phyloP scores from a whole-genome alignment of 768 basidiomycete genomes.

The Pleurotus pulmonarius region DNA sequence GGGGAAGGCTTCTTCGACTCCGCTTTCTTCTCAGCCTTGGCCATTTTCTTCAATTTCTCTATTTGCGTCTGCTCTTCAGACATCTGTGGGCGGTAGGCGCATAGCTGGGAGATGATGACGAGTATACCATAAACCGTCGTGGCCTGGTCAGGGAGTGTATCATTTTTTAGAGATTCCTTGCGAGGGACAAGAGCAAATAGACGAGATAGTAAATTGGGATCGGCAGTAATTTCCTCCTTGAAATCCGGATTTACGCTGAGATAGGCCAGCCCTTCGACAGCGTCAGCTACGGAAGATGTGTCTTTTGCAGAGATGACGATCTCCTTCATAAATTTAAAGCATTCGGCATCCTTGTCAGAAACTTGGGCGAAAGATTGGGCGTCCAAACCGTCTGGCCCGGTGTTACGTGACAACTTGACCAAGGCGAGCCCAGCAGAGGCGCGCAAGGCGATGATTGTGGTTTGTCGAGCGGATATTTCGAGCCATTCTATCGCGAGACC shows the following conservation, averaged over 20 bases:
- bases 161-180: constrained; percentile 29
- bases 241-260: constrained; percentile 60
- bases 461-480: constrained; percentile 47
- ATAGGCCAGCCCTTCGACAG: constrained; percentile 85
- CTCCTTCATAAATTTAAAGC: constrained; percentile 54
- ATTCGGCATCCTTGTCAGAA: constrained; percentile 34
- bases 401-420: constrained; percentile 70
- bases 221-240: constrained; percentile 58
- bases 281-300: constrained; percentile 48
- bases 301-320: constrained; percentile 39
- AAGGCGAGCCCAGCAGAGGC: constrained; percentile 71
- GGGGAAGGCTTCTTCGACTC: constrained; percentile 22
- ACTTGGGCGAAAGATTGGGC: constrained; percentile 6
- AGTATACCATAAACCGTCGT: constrained; percentile 76
- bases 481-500: constrained; percentile 66
- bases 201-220: constrained; percentile 48
- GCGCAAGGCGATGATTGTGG: constrained; percentile 41
- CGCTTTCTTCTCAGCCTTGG: constrained; percentile 36
- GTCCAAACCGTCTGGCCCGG: constrained; percentile 33
- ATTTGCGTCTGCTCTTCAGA: constrained; percentile 83
- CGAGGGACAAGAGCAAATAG: constrained; percentile 57
- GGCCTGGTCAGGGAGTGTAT: constrained; percentile 30
- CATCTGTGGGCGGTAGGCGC: constrained; percentile 63
- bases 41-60: constrained; percentile 74
- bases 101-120: constrained; percentile 72